A percentile compares a stretch with the other conserved stretches of the same genome.
Evolutionary conservation across 2,329 filamentous ascomycete species (phyloP).

Genomic region (Acephala macrosclerotiorum): DNA sequence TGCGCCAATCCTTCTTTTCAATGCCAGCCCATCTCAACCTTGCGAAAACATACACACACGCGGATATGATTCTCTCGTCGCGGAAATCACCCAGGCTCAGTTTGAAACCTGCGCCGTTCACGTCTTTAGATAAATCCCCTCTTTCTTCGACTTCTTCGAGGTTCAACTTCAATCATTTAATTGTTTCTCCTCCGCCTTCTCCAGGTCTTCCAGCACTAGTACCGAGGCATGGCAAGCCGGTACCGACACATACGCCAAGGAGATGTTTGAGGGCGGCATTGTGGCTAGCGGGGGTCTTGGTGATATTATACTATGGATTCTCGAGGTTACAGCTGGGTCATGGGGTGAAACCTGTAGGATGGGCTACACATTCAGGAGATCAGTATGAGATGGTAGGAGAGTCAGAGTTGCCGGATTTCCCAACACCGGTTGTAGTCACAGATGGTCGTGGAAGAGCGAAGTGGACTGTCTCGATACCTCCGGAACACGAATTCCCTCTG

Average conservation of each 20-base stretch:
- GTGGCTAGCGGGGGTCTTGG: constrained; percentile 58
- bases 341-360: constrained; percentile 41
- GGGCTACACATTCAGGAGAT: constrained; percentile 50
- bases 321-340: constrained; percentile 44
- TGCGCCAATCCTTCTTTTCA: constrained; percentile 38
- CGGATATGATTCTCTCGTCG: constrained; percentile 47
- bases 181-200: constrained; percentile 74
- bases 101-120: constrained; percentile 64
- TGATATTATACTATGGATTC: constrained; percentile 59
- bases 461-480: constrained; percentile 85
- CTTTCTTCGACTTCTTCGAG: constrained; percentile 67
- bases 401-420: constrained; percentile 71
- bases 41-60: constrained; percentile 47
- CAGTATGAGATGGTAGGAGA: constrained; percentile 73
- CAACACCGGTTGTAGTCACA: constrained; percentile 74
- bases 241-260: constrained; percentile 49
- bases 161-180: constrained; percentile 72
- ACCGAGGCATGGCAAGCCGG: constrained; percentile 68
- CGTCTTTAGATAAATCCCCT: constrained; percentile 58
- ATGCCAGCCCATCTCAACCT: constrained; percentile 43
- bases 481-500: constrained; percentile 71
- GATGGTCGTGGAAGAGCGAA: constrained; percentile 69
- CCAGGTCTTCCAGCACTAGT: constrained; percentile 74
- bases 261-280: constrained; percentile 48
- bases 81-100: constrained; percentile 59